phyloP scores from a whole-genome alignment of 345 rosid genomes.

The Excoecaria cochinchinensis region DNA sequence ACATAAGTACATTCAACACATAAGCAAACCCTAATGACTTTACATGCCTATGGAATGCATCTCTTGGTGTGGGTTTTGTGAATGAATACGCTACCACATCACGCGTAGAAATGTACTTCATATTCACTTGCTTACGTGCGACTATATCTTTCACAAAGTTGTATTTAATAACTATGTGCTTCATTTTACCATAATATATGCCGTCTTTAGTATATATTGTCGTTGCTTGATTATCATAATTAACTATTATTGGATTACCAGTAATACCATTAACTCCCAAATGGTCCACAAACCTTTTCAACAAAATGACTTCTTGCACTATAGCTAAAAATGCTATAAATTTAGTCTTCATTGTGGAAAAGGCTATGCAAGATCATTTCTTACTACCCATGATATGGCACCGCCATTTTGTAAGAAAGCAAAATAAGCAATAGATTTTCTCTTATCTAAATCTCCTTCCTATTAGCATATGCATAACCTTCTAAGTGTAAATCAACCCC shows the following conservation, averaged over 20 bases:
- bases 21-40: not conserved
- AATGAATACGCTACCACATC: not conserved
- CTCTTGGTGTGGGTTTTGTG: not conserved
- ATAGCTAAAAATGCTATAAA: not conserved
- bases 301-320: not conserved
- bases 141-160: not conserved
- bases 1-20: not conserved
- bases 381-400: not conserved
- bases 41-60: not conserved
- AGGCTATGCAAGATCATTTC: not conserved
- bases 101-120: not conserved
- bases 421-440: not conserved
- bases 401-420: not conserved
- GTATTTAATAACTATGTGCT: not conserved
- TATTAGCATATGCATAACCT: not conserved
- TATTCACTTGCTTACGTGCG: not conserved
- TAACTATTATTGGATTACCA: not conserved
- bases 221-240: not conserved
- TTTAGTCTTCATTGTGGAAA: not conserved
- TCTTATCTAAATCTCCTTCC: not conserved
- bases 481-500: not conserved
- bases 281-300: not conserved
- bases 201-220: not conserved
- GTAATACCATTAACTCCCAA: too few species aligned
- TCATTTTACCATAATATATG: not conserved